Evolutionary conservation across 192 early-diverging fungal species (phyloP).

Genomic region (Mortierella alpina): DNA sequence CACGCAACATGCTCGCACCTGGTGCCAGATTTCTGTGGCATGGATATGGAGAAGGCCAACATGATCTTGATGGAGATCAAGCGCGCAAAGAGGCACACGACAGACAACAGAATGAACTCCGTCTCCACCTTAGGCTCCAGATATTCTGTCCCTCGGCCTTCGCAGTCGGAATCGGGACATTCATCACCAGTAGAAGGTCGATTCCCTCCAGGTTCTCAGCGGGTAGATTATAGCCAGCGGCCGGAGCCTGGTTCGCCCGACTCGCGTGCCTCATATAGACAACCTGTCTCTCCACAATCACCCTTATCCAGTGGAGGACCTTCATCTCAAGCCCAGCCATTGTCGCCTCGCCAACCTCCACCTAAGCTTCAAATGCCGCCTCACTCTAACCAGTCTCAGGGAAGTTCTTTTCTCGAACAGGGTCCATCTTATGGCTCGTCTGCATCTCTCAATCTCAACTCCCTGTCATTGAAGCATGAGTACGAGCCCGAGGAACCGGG

Average conservation of each 20-base stretch:
- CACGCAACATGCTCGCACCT: conserved; percentile 87
- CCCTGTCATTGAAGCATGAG: conserved; percentile 53
- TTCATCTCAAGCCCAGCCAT: conserved; percentile 21
- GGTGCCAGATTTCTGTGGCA: conserved; percentile 94
- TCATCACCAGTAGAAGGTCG: conserved; percentile 44
- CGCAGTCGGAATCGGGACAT: conserved; percentile 30
- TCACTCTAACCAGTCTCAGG: conserved; percentile 38
- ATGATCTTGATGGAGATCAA: conserved; percentile 90
- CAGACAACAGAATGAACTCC: conserved; percentile 42
- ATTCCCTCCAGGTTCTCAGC: conserved; percentile 35
- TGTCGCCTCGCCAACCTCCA: conserved; percentile 40
- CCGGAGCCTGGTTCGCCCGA: conserved; percentile 46
- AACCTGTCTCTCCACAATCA: conserved; percentile 37
- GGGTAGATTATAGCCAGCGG: conserved; percentile 26
- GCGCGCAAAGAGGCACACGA: conserved; percentile 59
- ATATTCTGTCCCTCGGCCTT: conserved; percentile 21
- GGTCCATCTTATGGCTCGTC: conserved; percentile 58
- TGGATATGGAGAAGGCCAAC: conserved; percentile 87
- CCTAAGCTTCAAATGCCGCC: conserved; percentile 49
- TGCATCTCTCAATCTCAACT: conserved; percentile 54
- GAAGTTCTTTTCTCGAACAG: conserved; percentile 38
- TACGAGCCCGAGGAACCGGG: conserved; percentile 45
- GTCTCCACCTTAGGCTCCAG: conserved; percentile 30
- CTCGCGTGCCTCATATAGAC: conserved; percentile 43
- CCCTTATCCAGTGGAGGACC: background rate